These are phyloP conservation scores for Fusarium domesticum DNA, from an alignment of 2,329 filamentous ascomycete genomes.

Conservation along the genomic window DNA sequence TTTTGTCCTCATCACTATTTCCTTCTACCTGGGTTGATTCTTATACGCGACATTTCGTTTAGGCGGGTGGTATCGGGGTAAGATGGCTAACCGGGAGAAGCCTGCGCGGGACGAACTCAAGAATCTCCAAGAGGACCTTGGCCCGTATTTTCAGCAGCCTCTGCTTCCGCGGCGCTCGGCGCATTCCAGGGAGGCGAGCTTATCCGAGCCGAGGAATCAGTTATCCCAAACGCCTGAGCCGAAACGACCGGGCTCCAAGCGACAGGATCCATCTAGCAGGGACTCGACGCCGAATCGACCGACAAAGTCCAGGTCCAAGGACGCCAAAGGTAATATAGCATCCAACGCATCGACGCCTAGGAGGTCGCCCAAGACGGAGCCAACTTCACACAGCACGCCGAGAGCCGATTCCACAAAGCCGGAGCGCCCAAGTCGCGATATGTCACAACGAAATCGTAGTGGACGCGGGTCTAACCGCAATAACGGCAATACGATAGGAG, in stretches of 20 bases:
- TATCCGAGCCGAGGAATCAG: slow-evolving; percentile 23
- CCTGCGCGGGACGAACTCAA: slow-evolving; percentile 34
- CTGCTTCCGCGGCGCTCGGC: slow-evolving; percentile 23
- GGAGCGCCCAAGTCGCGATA: slow-evolving; percentile 27
- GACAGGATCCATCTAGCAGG: slow-evolving; percentile 27
- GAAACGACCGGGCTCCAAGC: slow-evolving; percentile 23
- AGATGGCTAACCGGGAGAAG: slow-evolving; percentile 36
- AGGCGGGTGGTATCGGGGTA: slow-evolving; percentile 30
- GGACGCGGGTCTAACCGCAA: slow-evolving; percentile 45
- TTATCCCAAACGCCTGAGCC: slow-evolving; percentile 26
- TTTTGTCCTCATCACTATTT: slow-evolving; percentile 12
- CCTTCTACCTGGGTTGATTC: slow-evolving; percentile 29
- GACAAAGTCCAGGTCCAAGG: slow-evolving; percentile 22
- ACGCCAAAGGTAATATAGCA: slow-evolving; percentile 14
- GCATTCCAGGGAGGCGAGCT: slow-evolving; percentile 24
- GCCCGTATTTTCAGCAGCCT: slow-evolving; percentile 32
- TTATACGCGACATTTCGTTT: slow-evolving; percentile 30
- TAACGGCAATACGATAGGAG: slow-evolving; percentile 42
- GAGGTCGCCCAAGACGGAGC: slow-evolving; percentile 25
- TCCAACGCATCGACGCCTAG: slow-evolving; percentile 25
- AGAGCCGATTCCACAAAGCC: slow-evolving; percentile 23
- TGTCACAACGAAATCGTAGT: slow-evolving; percentile 46
- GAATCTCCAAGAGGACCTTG: slow-evolving; percentile 35
- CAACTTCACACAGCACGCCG: slow-evolving; percentile 16
- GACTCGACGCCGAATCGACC: slow-evolving; percentile 28